Evolutionary conservation across 306 rosid genomes (phyloP), one percentile per base, ranked within the genome.

Genomic region (Phaseolus lunatus): DNA sequence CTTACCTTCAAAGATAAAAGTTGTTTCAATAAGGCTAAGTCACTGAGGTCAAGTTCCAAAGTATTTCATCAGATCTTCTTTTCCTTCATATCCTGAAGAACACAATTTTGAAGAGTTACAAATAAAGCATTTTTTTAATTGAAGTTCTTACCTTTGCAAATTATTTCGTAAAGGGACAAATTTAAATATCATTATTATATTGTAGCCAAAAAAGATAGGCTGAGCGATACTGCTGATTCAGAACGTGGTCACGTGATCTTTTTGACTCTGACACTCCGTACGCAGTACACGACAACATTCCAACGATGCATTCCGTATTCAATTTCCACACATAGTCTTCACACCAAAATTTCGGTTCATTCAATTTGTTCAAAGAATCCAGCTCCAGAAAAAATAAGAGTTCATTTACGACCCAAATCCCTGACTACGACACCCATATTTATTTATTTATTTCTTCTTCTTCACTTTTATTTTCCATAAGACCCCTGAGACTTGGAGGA

Each of bases 301-400:
- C 45, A 49, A 61, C 71, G 31, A 56, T 39, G 35, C 29, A 41
- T 3, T 3, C 0, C 3, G 8, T 22, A 66, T 8, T 43, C 61
- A 43, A 11, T 33, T 7, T 67, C 70, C 71, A 33, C 47, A 27
- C 49, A 2, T 1, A 20, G 24, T 18, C 11, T 23, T 0, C 5
- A 15, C 4, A 26, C 22, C 43, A 65, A 6, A 43, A 10, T 56
- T 72, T 31, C 33, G 1, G n/a, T 73, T 19, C 75, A 54, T 73
- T 80, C 70, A 29, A 37, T 58, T 75, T 53, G 37, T 15, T 27
- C 3, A 9, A 14, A 54, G 13, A 73, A 64, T 43, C 74, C 78
- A 72, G 52, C 39, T 1, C 37, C 39, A 33, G 2, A 24, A 33
- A 7, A 33, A 1, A 33, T 33, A 33, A 31, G 5, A 31, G 6